Conservation (phyloP, 1,284 basidiomycete species). For the Ustilago cynodontis region DNA sequence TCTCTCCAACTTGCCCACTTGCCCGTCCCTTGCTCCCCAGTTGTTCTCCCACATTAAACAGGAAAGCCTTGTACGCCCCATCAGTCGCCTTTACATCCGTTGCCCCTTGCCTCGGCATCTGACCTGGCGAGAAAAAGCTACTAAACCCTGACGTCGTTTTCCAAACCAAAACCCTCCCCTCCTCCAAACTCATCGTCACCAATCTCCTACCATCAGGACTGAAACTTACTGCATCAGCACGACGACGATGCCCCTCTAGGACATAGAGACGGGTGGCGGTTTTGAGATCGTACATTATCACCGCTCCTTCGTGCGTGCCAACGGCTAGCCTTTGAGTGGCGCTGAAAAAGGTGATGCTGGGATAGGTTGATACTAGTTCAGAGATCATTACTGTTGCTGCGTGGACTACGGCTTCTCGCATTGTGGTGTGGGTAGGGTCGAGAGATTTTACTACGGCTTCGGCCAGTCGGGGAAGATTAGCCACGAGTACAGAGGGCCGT, state of each 20-base stretch:
- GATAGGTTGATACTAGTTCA: constrained; percentile 85
- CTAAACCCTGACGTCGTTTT: constrained; percentile 73
- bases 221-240: constrained; percentile 73
- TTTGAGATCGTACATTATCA: constrained; percentile 95
- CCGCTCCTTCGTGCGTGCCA: constrained; percentile 86
- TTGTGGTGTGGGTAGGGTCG: constrained; percentile 86
- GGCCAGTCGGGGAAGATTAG: constrained; percentile 86
- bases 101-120: constrained; percentile 87
- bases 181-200: constrained; percentile 86
- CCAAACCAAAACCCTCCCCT: constrained; percentile 73
- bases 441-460: constrained; percentile 97
- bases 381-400: constrained; percentile 87
- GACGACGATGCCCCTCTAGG: constrained; percentile 80
- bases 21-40: constrained; percentile 1
- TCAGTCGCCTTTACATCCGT: constrained; percentile 71
- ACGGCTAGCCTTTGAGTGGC: constrained; percentile 87
- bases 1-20: neutral
- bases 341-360: constrained; percentile 90
- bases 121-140: constrained; percentile 90
- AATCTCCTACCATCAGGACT: constrained; percentile 91
- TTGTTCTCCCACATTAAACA: constrained; percentile 57
- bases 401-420: constrained; percentile 87
- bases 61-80: constrained; percentile 67
- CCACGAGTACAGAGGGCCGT: constrained; percentile 77
- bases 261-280: constrained; percentile 94